Evolutionary conservation across 2,329 filamentous ascomycete species (phyloP).

Genomic region (Fusarium paranaense): DNA sequence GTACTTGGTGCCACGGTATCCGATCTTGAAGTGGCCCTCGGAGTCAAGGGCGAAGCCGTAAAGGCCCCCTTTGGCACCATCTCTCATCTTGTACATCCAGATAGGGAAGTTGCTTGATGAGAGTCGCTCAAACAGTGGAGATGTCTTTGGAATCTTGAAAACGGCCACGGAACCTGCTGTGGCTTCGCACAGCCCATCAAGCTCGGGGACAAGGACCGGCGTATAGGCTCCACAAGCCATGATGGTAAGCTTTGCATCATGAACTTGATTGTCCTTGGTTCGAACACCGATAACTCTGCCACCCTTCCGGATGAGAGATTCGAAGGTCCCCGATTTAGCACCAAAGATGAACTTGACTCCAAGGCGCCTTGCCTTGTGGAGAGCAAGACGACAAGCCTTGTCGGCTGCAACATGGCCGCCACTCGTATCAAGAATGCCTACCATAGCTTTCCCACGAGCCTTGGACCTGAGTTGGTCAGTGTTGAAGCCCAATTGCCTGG

Average conservation of each 20-base stretch:
- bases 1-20: conserved; percentile 46
- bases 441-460: conserved; percentile 26
- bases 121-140: conserved; percentile 54
- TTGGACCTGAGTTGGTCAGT: conserved; percentile 53
- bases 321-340: conserved; percentile 45
- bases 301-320: conserved; percentile 35
- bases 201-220: conserved; percentile 53
- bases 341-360: conserved; percentile 58
- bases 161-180: conserved; percentile 60
- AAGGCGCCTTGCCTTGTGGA: conserved; percentile 54
- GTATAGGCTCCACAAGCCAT: conserved; percentile 60
- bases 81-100: conserved; percentile 48
- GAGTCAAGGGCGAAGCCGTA: conserved; percentile 45
- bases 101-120: conserved; percentile 58
- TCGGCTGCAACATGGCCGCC: conserved; percentile 60
- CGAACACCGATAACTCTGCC: conserved; percentile 51
- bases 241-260: conserved; percentile 50
- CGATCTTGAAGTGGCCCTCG: conserved; percentile 44
- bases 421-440: conserved; percentile 58
- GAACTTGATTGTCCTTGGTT: conserved; percentile 51
- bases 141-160: conserved; percentile 54
- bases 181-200: conserved; percentile 58
- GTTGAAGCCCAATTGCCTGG: conserved; percentile 45
- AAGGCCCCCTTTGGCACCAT: conserved; percentile 29
- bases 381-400: conserved; percentile 58